A percentile compares a stretch with the other conserved stretches of the same genome.
Evolutionary conservation across 139 green algal genomes (phyloP).

Genomic region (Chlorella ohadii): DNA sequence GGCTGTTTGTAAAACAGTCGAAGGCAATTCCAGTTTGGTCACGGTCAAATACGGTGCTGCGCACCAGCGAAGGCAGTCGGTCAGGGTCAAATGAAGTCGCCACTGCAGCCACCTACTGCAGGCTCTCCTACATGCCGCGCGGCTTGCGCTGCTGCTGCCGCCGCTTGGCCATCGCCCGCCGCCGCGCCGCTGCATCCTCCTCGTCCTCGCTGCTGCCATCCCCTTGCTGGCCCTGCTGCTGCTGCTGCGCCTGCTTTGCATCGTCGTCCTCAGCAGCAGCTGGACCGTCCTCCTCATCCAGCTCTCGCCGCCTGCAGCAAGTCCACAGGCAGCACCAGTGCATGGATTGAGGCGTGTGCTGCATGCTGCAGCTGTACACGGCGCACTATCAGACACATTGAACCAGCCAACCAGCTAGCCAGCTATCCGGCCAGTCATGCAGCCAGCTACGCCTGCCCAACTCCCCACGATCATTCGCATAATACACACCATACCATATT

Average conservation of each 20-base stretch:
- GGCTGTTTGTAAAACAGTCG: too few relatives aligned
- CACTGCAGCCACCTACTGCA: neutral
- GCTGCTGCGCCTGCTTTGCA: neutral
- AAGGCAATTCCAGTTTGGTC: too few relatives aligned
- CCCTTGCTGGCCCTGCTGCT: conserved; percentile 3
- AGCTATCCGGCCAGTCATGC: neutral
- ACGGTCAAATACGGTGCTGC: neutral
- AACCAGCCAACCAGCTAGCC: too few relatives aligned
- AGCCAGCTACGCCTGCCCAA: too few relatives aligned
- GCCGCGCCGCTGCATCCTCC: conserved; percentile 5
- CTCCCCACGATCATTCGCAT: too few relatives aligned
- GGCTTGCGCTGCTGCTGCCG: conserved; percentile 26
- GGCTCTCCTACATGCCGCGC: conserved; percentile 6
- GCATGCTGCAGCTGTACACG: neutral
- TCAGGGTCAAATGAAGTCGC: neutral
- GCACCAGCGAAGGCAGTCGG: neutral
- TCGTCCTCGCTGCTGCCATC: conserved; percentile 9
- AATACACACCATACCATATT: too few relatives aligned
- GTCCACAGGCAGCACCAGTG: neutral
- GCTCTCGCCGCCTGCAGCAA: neutral
- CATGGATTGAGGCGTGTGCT: too few relatives aligned
- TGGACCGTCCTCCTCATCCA: neutral
- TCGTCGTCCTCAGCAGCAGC: neutral
- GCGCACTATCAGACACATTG: too few relatives aligned
- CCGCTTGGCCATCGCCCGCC: conserved; percentile 17